Percentiles rank a stretch among this genome's conserved stretches.
Conservation (phyloP, 2,329 filamentous ascomycete species). For the Botrytis hyacinthi region DNA sequence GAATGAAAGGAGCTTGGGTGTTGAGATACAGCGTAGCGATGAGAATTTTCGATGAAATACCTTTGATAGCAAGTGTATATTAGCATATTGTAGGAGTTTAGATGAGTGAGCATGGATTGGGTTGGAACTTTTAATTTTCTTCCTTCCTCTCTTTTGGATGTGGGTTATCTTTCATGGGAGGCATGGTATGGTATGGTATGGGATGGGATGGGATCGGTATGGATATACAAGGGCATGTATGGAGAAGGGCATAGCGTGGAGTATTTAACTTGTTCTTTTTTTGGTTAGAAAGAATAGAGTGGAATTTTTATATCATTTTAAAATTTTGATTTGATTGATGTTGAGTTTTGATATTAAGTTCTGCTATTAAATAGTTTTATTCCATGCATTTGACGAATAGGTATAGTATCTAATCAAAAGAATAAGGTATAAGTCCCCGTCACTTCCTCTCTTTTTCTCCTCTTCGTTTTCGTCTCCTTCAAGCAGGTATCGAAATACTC, state of each 20-base stretch:
- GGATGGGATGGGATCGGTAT: neutral
- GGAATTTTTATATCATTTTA: neutral
- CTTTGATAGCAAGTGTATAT: slow-evolving; percentile 4
- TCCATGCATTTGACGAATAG: no score
- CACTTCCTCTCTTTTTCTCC: no score
- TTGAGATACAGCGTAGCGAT: neutral
- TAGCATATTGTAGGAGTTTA: slow-evolving; percentile 22
- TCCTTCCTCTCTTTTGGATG: neutral
- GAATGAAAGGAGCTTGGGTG: neutral
- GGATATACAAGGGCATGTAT: slow-evolving; percentile 4
- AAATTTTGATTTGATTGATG: neutral
- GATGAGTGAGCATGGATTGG: slow-evolving; percentile 11
- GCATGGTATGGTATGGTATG: neutral
- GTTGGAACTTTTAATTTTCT: neutral
- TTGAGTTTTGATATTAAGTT: neutral
- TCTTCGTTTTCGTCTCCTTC: no score
- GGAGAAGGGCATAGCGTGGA: slow-evolving; percentile 11
- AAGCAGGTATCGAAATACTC: no score
- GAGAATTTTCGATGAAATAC: slow-evolving; percentile 6
- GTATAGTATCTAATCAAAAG: no score
- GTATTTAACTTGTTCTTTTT: neutral
- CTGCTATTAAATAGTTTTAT: neutral
- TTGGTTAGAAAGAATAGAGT: neutral
- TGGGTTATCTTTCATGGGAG: neutral
- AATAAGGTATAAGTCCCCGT: no score